Base-by-base conservation (phyloP, 1,284 basidiomycete genomes). In the Austroboletus rostrupii region DNA sequence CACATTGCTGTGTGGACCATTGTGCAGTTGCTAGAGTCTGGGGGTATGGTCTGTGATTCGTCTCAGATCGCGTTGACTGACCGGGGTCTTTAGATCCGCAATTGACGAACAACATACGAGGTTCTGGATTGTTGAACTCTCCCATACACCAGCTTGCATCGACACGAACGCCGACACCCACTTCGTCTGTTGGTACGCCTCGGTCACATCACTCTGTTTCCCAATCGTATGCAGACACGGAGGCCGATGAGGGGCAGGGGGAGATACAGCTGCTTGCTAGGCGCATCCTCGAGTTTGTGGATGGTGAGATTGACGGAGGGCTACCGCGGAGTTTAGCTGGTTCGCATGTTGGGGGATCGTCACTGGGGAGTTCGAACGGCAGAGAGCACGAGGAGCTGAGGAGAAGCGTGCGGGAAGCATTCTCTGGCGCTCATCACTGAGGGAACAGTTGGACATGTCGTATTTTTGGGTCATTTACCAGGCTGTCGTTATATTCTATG, bases 1-100 rank as follows among this genome's bases (percentile, higher is more conserved):
- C 97, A 99, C 69, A 99, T 99, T 60, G 97, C 97, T 28, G 95
- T 99, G 38, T 97, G 94, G 94, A 98, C 96, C 1, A 95, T 98
- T 56, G 95, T 98, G 12, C 96, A 99, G 66, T 74, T 99, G 26
- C 79, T 99, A 26, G 97, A 99, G 69, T 94, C 92, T 26, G 90
- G 92, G 57, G 90, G 90, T 87, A 65, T 53, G 76, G 10, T 4
- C 11, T n/a, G 35, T 36, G 12, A 9, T 23, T 41, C 9, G 14
- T 43, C 29, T 45, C 14, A 31, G 49, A 31, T 50, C 31, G 48
- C 2, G n/a, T 29, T 31, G n/a, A 50, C 33, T 23, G 31, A 53
- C 5, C 10, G n/a, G 33, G 19, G n/a, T 33, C 11, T 37, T 13
- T 41, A 87, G 93, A 97, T 68, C 84, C 89, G n/a, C 85, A 90